phyloP scores from a whole-genome alignment of 495 filamentous ascomycete genomes.

The Trichoderma virens region DNA sequence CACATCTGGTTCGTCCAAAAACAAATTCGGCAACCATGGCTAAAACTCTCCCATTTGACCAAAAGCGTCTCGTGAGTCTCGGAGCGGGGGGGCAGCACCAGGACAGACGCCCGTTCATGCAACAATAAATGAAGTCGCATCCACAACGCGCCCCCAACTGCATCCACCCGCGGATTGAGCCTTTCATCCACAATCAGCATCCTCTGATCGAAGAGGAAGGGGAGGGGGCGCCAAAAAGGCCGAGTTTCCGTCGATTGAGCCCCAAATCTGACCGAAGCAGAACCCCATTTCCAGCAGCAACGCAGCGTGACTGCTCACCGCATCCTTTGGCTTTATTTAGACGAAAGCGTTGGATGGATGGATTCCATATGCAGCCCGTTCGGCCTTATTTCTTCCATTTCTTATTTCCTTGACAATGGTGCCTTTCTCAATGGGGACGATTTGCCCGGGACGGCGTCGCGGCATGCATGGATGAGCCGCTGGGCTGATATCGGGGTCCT shows the following conservation, averaged over 20 bases:
- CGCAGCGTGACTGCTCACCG: too few relatives aligned
- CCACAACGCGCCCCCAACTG: background rate
- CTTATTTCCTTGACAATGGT: background rate
- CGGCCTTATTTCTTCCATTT: background rate
- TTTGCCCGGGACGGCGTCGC: background rate
- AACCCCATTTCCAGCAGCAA: too few relatives aligned
- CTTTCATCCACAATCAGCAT: too few relatives aligned
- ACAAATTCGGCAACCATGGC: background rate
- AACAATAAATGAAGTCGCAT: background rate
- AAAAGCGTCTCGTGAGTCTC: background rate
- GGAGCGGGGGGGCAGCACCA: background rate
- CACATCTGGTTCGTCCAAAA: background rate
- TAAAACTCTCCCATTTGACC: background rate
- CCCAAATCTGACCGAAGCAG: too few relatives aligned
- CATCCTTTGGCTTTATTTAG: too few relatives aligned
- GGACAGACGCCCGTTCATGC: background rate
- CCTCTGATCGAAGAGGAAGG: too few relatives aligned
- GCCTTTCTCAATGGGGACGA: background rate
- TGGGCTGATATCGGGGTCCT: background rate
- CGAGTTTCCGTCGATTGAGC: too few relatives aligned
- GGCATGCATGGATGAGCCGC: background rate
- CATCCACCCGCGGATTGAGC: background rate
- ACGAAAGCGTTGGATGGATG: background rate
- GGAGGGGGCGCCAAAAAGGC: too few relatives aligned
- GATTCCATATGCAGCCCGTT: background rate